These are phyloP conservation scores for Dryas octopetala DNA, from an alignment of 306 rosid genomes.

Conservation along the genomic window DNA sequence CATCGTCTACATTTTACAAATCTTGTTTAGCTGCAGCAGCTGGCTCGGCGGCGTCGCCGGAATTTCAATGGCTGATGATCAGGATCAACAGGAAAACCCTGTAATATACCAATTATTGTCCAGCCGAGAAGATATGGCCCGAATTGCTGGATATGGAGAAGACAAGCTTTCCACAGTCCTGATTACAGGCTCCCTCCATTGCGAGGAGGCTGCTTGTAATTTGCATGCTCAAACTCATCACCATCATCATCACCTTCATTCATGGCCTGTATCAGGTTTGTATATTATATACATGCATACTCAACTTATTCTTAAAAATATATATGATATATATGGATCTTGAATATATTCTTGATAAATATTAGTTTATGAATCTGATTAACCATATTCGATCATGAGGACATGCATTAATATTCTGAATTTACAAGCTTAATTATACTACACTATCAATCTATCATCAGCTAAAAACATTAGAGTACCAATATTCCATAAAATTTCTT, in stretches of 20 bases:
- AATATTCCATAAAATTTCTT: too few relatives aligned
- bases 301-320: neutral
- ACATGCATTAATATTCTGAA: too few relatives aligned
- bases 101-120: conserved; percentile 30
- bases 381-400: too few relatives aligned
- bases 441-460: too few relatives aligned
- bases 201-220: conserved; percentile 47
- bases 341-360: too few relatives aligned
- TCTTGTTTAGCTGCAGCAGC: neutral
- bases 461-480: too few relatives aligned
- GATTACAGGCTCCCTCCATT: conserved; percentile 70
- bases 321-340: neutral
- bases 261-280: conserved; percentile 79
- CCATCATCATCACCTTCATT: conserved; percentile 44
- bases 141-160: conserved; percentile 89
- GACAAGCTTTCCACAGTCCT: conserved; percentile 91
- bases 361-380: too few relatives aligned
- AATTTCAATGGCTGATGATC: conserved; percentile 3
- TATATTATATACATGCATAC: neutral
- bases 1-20: conserved; percentile 3
- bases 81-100: conserved; percentile 12
- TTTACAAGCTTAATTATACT: too few relatives aligned
- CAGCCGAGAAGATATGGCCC: conserved; percentile 62
- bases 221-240: conserved; percentile 16
- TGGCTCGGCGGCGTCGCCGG: conserved; percentile 4